A percentile compares a stretch with the other conserved stretches of the same genome.
These are phyloP conservation scores for Didymellaceae sp. DNA, from an alignment of 2,329 filamentous ascomycete genomes.

Conservation along the genomic window DNA sequence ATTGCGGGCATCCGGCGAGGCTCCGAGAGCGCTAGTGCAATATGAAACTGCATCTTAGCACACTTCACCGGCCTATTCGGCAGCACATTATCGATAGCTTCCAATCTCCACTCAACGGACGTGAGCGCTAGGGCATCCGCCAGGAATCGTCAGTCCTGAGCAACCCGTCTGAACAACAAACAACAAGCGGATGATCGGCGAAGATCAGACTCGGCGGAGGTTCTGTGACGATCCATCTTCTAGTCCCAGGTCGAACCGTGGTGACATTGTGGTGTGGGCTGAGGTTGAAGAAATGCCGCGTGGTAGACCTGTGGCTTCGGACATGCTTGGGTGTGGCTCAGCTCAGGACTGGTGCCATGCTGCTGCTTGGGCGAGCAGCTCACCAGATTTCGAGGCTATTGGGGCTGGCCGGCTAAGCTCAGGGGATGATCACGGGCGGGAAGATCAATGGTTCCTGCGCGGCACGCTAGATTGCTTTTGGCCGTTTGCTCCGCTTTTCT, in stretches of 20 bases:
- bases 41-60: slow-evolving; percentile 10
- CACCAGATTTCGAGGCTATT: slow-evolving; percentile 7
- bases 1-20: too few relatives aligned
- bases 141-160: too few relatives aligned
- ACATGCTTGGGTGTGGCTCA: background rate
- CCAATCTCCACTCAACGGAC: background rate
- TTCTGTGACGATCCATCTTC: too few relatives aligned
- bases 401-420: slow-evolving; percentile 6
- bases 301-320: background rate
- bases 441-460: slow-evolving; percentile 3
- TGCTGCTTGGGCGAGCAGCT: slow-evolving; percentile 13
- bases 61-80: slow-evolving; percentile 1
- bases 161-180: too few relatives aligned
- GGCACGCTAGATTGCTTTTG: background rate
- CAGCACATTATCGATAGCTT: slow-evolving; percentile 4
- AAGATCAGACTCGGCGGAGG: too few relatives aligned
- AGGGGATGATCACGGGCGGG: slow-evolving; percentile 4
- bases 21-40: slow-evolving; percentile 1
- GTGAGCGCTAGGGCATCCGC: background rate
- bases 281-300: background rate
- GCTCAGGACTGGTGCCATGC: background rate
- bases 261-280: slow-evolving; percentile 1
- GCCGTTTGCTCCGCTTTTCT: background rate
- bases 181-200: background rate
- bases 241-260: too few relatives aligned